Base-by-base conservation (phyloP, 768 basidiomycete species). In the Pisolithus marmoratus region DNA sequence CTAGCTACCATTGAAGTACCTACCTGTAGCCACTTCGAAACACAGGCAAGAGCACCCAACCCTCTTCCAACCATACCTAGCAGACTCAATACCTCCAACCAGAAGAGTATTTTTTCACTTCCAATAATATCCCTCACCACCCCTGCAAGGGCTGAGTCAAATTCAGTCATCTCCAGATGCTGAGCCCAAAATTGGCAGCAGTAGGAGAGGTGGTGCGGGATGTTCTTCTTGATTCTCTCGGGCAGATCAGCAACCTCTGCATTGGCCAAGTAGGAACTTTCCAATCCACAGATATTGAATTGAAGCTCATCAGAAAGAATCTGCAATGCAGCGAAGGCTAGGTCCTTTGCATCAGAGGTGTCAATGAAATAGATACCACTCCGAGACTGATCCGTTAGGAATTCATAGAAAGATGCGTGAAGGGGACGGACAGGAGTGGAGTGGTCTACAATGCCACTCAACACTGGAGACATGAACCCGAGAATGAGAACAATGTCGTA, bases 261-360 rank as follows among this genome's bases (percentile, higher is more conserved):
- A 24, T 74, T 73, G 15, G 34, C 51, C 0, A 61, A 26, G 45
- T 66, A 63, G 3, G 73, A 75, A 26, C 69, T 63, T 34, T 70
- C 46, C 11, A 75, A 51, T 12, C 56, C 42, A 23, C 72, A 75
- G 14, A 75, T 73, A 41, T 75, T 74, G 58, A 76, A 75, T 45
- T 52, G 56, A 34, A 75, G 70, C n/a, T 53, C 55, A 27, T 38
- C 46, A 8, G 53, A 54, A 71, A 75, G 72, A 23, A 64, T 53
- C 23, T 49, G 46, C 8, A 75, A 19, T 22, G n/a, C n/a, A n/a
- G n/a, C n/a, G n/a, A n/a, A n/a, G n/a, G n/a, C n/a, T n/a, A n/a
- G n/a, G n/a, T n/a, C n/a, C n/a, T n/a, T n/a, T n/a, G n/a, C n/a
- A n/a, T n/a, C n/a, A n/a, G n/a, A n/a, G n/a, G n/a, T n/a, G n/a